phyloP scores from a whole-genome alignment of 495 filamentous ascomycete species.

The Penicillium riverlandense region DNA sequence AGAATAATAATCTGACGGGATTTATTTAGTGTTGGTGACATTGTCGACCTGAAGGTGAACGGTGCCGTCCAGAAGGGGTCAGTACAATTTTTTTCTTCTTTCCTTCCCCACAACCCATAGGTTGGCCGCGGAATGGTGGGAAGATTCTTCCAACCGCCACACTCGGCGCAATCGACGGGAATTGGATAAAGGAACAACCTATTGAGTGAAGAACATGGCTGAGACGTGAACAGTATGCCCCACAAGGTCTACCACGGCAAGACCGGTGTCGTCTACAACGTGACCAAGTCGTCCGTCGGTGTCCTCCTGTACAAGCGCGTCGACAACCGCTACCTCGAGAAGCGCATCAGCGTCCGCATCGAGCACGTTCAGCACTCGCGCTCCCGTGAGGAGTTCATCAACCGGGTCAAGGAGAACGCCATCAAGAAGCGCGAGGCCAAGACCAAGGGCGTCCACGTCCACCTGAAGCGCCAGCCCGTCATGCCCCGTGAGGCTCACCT shows the following conservation, averaged over 20 bases:
- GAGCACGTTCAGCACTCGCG: constrained; percentile 94
- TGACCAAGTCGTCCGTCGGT: constrained; percentile 90
- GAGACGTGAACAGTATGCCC: constrained; percentile 66
- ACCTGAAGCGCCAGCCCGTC: constrained; percentile 84
- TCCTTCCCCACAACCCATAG: neutral
- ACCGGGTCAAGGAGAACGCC: constrained; percentile 92
- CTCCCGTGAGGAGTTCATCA: constrained; percentile 91
- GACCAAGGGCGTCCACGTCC: constrained; percentile 72
- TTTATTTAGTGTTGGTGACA: constrained; percentile 78
- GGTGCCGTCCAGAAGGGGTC: constrained; percentile 97
- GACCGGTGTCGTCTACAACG: constrained; percentile 97
- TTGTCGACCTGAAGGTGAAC: constrained; percentile 94
- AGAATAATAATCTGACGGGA: constrained; percentile 9
- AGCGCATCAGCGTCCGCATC: constrained; percentile 96
- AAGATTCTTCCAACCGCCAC: no score
- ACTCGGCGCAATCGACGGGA: no score
- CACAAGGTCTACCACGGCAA: constrained; percentile 99
- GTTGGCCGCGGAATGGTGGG: no score
- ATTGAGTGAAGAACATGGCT: constrained; percentile 8
- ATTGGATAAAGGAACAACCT: no score
- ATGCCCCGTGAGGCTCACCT: constrained; percentile 73
- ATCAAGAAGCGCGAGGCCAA: constrained; percentile 87
- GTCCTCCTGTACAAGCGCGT: constrained; percentile 99
- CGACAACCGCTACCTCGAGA: constrained; percentile 97
- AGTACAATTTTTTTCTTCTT: constrained; percentile 35